Evolutionary conservation across 441 rosid species (phyloP).

Genomic region (Croton setiger): DNA sequence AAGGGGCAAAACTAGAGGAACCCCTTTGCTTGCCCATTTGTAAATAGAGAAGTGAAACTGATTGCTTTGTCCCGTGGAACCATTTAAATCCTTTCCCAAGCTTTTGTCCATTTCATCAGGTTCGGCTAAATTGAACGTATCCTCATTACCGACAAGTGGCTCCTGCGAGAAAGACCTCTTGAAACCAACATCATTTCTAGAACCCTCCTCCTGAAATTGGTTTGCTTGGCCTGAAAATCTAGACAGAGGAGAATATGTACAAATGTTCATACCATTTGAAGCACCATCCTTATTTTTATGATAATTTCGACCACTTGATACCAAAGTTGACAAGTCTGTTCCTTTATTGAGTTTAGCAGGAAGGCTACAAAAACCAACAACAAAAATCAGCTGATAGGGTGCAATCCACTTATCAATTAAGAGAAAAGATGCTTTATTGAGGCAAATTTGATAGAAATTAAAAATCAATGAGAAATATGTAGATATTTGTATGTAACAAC

Average conservation of each 20-base stretch:
- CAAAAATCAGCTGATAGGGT: constrained; percentile 3
- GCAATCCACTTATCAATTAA: not conserved
- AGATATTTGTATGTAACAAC: too few relatives aligned
- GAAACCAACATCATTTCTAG: constrained; percentile 24
- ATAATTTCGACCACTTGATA: constrained; percentile 36
- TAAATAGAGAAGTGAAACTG: constrained; percentile 90
- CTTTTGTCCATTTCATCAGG: constrained; percentile 28
- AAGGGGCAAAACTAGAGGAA: constrained; percentile 43
- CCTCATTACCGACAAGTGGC: constrained; percentile 24
- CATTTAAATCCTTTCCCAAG: constrained; percentile 22
- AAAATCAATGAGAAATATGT: not conserved
- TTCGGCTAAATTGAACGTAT: constrained; percentile 20
- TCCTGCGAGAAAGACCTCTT: constrained; percentile 37
- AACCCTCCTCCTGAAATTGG: constrained; percentile 33
- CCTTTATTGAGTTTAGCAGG: constrained; percentile 51
- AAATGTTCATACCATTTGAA: constrained; percentile 28
- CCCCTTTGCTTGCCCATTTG: constrained; percentile 88
- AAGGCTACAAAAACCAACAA: constrained; percentile 42
- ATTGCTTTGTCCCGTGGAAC: constrained; percentile 24
- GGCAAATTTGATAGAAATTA: not conserved
- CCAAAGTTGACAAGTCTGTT: constrained; percentile 62
- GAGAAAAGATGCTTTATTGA: not conserved
- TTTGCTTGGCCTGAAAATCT: constrained; percentile 43
- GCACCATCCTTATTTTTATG: constrained; percentile 38
- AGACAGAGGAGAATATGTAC: constrained; percentile 43